A percentile compares a stretch with the other conserved stretches of the same genome.
These are phyloP conservation scores for Microbotryum saponariae DNA, from an alignment of 1,284 basidiomycete genomes.

Conservation along the genomic window DNA sequence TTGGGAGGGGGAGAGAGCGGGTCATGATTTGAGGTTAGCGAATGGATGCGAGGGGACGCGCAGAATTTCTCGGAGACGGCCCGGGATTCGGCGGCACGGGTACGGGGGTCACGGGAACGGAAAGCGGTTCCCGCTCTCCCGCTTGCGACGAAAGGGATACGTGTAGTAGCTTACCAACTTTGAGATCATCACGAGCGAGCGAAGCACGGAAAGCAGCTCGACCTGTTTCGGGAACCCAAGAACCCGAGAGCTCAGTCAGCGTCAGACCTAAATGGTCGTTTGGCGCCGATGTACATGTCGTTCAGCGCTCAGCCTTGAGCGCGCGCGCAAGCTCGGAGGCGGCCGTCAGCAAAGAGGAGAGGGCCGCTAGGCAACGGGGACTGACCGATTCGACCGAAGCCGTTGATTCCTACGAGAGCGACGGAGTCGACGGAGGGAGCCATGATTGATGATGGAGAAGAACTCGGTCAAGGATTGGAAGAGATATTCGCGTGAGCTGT, in stretches of 20 bases:
- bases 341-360: no score
- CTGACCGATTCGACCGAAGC: conserved; percentile 44
- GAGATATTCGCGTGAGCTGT: no score
- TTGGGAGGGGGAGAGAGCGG: conserved; percentile 33
- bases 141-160: background rate
- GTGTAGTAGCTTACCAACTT: conserved; percentile 6
- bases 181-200: conserved; percentile 29
- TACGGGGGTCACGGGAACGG: no score
- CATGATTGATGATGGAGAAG: no score
- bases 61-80: no score
- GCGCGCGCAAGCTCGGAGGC: no score
- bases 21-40: conserved; percentile 26
- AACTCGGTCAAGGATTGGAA: no score
- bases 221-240: conserved; percentile 6
- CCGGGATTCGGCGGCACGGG: no score
- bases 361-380: background rate
- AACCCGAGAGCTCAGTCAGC: background rate
- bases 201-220: conserved; percentile 35
- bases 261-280: background rate
- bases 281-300: background rate
- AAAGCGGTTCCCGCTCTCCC: background rate
- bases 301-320: no score
- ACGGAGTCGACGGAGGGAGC: no score
- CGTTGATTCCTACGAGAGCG: conserved; percentile 41
- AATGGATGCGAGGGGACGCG: no score